Conservation (phyloP, 768 basidiomycete species). For the Scleroderma bovista region DNA sequence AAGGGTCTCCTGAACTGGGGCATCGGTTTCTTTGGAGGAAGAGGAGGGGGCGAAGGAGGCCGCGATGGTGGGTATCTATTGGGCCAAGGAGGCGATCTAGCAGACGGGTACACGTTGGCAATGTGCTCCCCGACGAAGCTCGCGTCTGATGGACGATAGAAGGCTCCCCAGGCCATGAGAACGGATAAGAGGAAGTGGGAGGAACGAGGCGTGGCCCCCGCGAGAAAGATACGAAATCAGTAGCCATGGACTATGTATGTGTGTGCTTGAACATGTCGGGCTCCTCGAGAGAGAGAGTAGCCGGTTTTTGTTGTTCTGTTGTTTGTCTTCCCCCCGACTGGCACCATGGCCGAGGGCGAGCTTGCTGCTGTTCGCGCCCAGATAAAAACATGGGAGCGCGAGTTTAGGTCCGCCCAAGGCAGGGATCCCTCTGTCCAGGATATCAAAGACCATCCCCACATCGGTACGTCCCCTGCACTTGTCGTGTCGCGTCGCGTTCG, state of each 20-base stretch:
- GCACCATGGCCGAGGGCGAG: not conserved
- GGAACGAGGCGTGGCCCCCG: not conserved
- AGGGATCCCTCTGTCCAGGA: slow-evolving; percentile 64
- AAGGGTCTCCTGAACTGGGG: slow-evolving; percentile 11
- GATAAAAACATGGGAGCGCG: slow-evolving; percentile 75
- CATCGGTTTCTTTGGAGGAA: not conserved
- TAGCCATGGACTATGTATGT: too few species aligned
- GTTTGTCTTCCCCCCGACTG: not conserved
- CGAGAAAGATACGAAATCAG: too few species aligned
- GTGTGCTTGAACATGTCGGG: too few species aligned
- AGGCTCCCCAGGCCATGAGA: slow-evolving; percentile 14
- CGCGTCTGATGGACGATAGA: slow-evolving; percentile 6
- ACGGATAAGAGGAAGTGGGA: not conserved
- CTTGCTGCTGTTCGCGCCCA: slow-evolving; percentile 48
- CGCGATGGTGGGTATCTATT: not conserved
- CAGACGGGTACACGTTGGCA: not conserved
- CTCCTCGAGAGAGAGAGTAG: too few species aligned
- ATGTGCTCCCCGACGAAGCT: slow-evolving; percentile 6
- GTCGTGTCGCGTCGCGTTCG: not conserved
- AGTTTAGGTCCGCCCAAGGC: slow-evolving; percentile 51
- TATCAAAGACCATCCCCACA: slow-evolving; percentile 53
- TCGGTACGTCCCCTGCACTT: slow-evolving; percentile 45
- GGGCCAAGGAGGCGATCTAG: not conserved
- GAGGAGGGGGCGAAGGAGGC: not conserved
- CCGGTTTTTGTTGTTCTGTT: not conserved